phyloP scores from a whole-genome alignment of 2,329 filamentous ascomycete genomes.

The Fusarium staphyleae region DNA sequence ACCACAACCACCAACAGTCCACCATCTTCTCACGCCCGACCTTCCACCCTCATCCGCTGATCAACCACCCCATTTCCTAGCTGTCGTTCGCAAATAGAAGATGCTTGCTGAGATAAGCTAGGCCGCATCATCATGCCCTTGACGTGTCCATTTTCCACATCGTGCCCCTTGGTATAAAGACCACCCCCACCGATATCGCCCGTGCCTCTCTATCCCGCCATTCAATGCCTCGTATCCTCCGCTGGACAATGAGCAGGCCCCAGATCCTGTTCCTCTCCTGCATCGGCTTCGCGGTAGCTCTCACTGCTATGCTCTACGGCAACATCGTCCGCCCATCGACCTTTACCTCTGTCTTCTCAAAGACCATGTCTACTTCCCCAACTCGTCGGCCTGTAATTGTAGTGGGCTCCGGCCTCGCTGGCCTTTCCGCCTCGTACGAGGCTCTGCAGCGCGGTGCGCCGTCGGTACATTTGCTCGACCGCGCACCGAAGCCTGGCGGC shows the following conservation, averaged over 20 bases:
- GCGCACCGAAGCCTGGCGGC: slow-evolving; percentile 65
- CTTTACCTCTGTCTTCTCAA: slow-evolving; percentile 37
- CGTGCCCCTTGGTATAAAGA: slow-evolving; percentile 23
- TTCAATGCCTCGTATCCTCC: slow-evolving; percentile 42
- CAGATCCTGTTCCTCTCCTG: slow-evolving; percentile 40
- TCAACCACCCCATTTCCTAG: background rate
- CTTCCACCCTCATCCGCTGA: background rate
- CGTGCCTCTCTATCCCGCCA: background rate
- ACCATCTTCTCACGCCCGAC: slow-evolving; percentile 24
- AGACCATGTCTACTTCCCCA: slow-evolving; percentile 36
- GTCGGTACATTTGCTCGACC: slow-evolving; percentile 65
- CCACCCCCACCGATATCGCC: slow-evolving; percentile 34
- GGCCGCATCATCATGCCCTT: slow-evolving; percentile 1
- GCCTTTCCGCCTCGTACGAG: slow-evolving; percentile 64
- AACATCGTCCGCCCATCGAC: slow-evolving; percentile 31
- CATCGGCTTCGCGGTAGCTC: slow-evolving; percentile 39
- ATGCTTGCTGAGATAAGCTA: slow-evolving; percentile 13
- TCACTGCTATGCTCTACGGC: slow-evolving; percentile 43
- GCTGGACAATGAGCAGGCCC: slow-evolving; percentile 41
- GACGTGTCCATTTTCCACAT: slow-evolving; percentile 12
- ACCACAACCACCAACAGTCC: slow-evolving; percentile 29
- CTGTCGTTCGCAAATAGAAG: background rate
- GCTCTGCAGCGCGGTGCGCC: slow-evolving; percentile 58
- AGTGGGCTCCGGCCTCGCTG: slow-evolving; percentile 71
- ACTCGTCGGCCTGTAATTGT: slow-evolving; percentile 56